A percentile compares a stretch with the other conserved stretches of the same genome.
Conservation (phyloP, 805 yeast species). For the Suhomyces vadensis region DNA sequence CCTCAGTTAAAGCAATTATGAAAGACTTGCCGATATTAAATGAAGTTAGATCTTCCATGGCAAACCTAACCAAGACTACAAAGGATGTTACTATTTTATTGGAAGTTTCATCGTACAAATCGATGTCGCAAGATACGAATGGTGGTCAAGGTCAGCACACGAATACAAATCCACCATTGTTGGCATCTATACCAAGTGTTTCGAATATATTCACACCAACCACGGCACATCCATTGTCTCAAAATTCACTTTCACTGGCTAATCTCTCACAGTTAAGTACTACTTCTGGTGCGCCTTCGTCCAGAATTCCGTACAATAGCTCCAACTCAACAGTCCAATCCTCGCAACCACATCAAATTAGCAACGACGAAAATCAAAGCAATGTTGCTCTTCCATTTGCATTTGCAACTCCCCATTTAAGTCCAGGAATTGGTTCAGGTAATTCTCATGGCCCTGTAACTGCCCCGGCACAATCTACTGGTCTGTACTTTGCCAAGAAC, state of each 20-base stretch:
- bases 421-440: conserved; percentile 15
- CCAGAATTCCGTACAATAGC: not conserved
- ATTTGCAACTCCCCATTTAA: conserved; percentile 5
- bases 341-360: not conserved
- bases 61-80: conserved; percentile 81
- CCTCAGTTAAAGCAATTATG: conserved; percentile 79
- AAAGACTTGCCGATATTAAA: conserved; percentile 76
- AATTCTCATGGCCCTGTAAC: conserved; percentile 14
- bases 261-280: conserved; percentile 13
- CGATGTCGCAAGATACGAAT: conserved; percentile 26
- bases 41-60: conserved; percentile 77
- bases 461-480: conserved; percentile 34
- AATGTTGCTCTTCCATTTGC: conserved; percentile 18
- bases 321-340: not conserved
- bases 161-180: conserved; percentile 22
- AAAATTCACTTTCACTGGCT: conserved; percentile 16
- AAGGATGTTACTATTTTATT: conserved; percentile 88
- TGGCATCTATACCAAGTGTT: conserved; percentile 32
- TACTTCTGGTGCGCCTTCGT: conserved; percentile 4
- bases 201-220: conserved; percentile 34
- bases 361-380: conserved; percentile 1
- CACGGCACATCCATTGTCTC: conserved; percentile 25
- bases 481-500: conserved; percentile 35
- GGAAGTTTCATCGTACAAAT: conserved; percentile 49
- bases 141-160: conserved; percentile 5